phyloP scores from a whole-genome alignment of 1,139 yeast species.

The Kurtzmaniella natalensis region DNA sequence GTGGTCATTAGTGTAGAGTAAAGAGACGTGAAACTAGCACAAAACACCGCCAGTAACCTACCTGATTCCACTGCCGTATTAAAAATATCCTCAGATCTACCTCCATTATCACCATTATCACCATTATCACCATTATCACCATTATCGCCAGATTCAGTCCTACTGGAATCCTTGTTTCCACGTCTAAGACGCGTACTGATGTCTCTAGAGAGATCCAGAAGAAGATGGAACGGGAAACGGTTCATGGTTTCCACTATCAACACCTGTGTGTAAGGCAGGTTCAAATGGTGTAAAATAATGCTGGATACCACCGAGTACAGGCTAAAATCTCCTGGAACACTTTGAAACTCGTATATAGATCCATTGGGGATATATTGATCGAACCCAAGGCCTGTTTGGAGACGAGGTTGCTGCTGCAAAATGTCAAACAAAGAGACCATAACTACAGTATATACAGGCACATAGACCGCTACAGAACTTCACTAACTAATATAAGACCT shows the following conservation, averaged over 20 bases:
- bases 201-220: no score
- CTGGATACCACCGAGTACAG: constrained; percentile 19
- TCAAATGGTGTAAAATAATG: constrained; percentile 18
- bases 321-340: constrained; percentile 29
- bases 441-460: no score
- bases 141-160: no score
- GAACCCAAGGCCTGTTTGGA: constrained; percentile 24
- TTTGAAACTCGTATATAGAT: constrained; percentile 35
- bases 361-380: constrained; percentile 18
- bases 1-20: neutral
- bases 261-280: constrained; percentile 12
- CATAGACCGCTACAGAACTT: no score
- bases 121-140: no score
- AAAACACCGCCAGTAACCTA: constrained; percentile 12
- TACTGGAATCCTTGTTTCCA: no score
- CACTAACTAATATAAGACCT: no score
- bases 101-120: neutral
- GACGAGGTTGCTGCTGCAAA: constrained; percentile 15
- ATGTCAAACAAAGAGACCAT: constrained; percentile 24
- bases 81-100: neutral
- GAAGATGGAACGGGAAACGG: constrained; percentile 24
- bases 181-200: no score
- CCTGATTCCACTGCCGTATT: neutral
- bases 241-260: constrained; percentile 29
- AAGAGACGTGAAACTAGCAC: constrained; percentile 11